Conservation (phyloP, 1,139 yeast genomes). For the Hemisphaericaspora xylanilytica region DNA sequence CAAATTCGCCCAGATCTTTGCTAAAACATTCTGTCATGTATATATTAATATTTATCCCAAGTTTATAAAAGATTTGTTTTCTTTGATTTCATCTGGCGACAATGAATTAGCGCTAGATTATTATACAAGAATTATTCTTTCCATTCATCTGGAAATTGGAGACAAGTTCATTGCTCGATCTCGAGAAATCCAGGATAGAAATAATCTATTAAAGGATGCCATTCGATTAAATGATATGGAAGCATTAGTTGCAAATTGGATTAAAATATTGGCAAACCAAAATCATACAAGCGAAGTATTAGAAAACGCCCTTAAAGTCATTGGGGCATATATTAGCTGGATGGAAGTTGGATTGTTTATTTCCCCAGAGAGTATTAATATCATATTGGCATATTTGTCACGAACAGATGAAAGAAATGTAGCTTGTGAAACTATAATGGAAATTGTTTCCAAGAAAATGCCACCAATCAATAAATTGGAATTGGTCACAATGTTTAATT, state of each 20-base stretch:
- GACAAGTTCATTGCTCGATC: conserved; percentile 80
- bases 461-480: conserved; percentile 81
- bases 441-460: conserved; percentile 90
- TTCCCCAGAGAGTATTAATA: conserved; percentile 58
- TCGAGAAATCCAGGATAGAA: conserved; percentile 59
- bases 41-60: conserved; percentile 64
- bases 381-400: conserved; percentile 63
- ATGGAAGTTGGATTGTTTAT: conserved; percentile 83
- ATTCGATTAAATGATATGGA: conserved; percentile 77
- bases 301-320: conserved; percentile 58
- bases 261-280: conserved; percentile 45
- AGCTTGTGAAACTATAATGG: conserved; percentile 73
- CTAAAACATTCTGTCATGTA: conserved; percentile 64
- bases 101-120: conserved; percentile 59
- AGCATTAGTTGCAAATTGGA: conserved; percentile 68
- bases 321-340: conserved; percentile 93
- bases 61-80: conserved; percentile 63
- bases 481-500: conserved; percentile 64
- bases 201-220: conserved; percentile 72
- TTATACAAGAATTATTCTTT: conserved; percentile 67
- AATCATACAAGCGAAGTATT: conserved; percentile 44
- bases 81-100: conserved; percentile 6
- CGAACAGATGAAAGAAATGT: conserved; percentile 43
- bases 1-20: conserved; percentile 73
- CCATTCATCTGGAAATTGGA: conserved; percentile 88